Percentiles rank a stretch among this genome's conserved stretches.
Evolutionary conservation across 2,329 filamentous ascomycete species (phyloP).

Genomic region (Fusarium haematococcum): DNA sequence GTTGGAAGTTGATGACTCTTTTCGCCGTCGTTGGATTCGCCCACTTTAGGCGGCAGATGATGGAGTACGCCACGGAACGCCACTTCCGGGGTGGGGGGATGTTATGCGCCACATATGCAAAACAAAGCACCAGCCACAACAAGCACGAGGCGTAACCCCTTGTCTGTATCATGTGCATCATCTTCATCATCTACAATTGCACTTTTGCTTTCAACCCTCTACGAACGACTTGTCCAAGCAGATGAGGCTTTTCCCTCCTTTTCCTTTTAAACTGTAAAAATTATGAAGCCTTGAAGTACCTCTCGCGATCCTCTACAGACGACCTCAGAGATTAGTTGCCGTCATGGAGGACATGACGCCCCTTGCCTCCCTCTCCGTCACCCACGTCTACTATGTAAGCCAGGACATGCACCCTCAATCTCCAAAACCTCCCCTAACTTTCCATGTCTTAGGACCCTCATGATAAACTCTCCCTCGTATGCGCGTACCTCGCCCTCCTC

Average conservation of each 20-base stretch:
- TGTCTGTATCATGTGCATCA: constrained; percentile 20
- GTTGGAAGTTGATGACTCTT: constrained; percentile 30
- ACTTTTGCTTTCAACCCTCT: background rate
- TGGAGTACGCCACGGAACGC: constrained; percentile 1
- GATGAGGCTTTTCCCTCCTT: background rate
- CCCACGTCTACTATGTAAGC: constrained; percentile 94
- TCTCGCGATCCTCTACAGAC: constrained; percentile 2
- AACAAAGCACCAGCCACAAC: constrained; percentile 12
- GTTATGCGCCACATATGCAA: background rate
- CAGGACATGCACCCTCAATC: background rate
- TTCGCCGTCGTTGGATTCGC: constrained; percentile 31
- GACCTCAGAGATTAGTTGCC: background rate
- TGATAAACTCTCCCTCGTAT: constrained; percentile 86
- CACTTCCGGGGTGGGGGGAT: background rate
- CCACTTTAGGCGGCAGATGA: constrained; percentile 27
- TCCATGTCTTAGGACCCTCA: constrained; percentile 76
- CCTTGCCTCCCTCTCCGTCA: constrained; percentile 90
- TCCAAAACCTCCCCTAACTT: background rate
- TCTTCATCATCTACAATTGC: background rate
- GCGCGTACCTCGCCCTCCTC: constrained; percentile 92
- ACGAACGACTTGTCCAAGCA: background rate
- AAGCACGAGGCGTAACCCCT: background rate
- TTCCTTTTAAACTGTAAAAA: background rate
- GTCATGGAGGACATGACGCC: constrained; percentile 57
- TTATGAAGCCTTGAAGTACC: constrained; percentile 13